These are phyloP conservation scores for Gryganskiella cystojenkinii DNA, from an alignment of 192 early-diverging fungal genomes.

Conservation along the genomic window DNA sequence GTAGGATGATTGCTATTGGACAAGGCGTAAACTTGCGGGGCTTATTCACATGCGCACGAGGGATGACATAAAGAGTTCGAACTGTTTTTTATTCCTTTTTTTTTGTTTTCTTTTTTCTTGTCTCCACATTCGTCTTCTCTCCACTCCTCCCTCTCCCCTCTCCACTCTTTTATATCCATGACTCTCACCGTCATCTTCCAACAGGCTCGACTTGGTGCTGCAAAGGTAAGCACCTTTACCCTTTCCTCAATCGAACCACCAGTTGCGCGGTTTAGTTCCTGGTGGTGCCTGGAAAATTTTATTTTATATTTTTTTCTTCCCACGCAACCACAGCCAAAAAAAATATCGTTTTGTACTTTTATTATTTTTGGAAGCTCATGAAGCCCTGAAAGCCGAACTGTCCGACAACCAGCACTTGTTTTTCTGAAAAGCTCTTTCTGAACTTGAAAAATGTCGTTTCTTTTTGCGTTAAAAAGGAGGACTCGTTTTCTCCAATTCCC, in stretches of 20 bases:
- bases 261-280: too few relatives aligned
- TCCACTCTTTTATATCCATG: conserved; percentile 19
- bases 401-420: too few relatives aligned
- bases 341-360: background rate
- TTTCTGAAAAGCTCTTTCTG: too few relatives aligned
- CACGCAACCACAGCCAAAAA: background rate
- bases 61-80: background rate
- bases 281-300: background rate
- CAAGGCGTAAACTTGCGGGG: too few relatives aligned
- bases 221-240: conserved; percentile 22
- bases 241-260: background rate
- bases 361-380: too few relatives aligned
- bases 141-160: conserved; percentile 2
- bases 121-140: background rate
- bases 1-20: too few relatives aligned
- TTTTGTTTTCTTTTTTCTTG: conserved; percentile 3
- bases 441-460: too few relatives aligned
- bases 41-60: too few relatives aligned
- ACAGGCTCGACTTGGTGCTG: conserved; percentile 32
- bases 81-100: background rate
- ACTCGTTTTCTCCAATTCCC: background rate
- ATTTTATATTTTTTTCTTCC: too few relatives aligned
- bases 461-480: too few relatives aligned
- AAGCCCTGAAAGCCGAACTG: too few relatives aligned
- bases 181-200: conserved; percentile 43